Evolutionary conservation across 805 yeast species (phyloP), one percentile per base, ranked within the genome.

Genomic region (Pichia ethanolica): DNA sequence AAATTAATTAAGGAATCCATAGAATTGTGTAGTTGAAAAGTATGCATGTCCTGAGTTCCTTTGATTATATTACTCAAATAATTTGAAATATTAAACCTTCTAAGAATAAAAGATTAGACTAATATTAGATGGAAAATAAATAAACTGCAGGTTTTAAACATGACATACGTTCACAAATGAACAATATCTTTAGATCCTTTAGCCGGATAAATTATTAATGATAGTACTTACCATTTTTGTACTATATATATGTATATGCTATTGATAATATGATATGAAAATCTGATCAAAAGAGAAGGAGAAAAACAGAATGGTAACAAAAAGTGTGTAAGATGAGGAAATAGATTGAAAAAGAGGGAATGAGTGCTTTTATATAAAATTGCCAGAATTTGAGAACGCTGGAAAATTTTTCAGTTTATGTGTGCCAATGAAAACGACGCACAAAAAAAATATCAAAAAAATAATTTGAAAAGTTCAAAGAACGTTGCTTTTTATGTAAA

Each of bases 111-210:
- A 20, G 37, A 42, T 7, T 4, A 41, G 35, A 32, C 35, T 20
- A 42, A 28, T 39, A 39, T 39, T 30, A 39, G 28, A 33, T 39
- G 42, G 26, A 39, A 30, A 30, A 7, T 30, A 25, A 38, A 25
- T 6, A 32, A 47, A 42, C 40, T 30, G 42, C 40, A 47, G 49
- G 49, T 34, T 7, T 30, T 32, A 36, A 42, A 37, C 40, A 47
- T 28, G 44, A 13, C 26, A 43, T 37, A 35, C 45, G 32, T 25
- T 26, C 39, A 35, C 25, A 33, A 38, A 51, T 54, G 53, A 56
- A 55, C 60, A 56, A 60, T 30, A 63, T 57, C 62, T 59, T 60
- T 60, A 55, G 60, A 58, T 63, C 67, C 67, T 57, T 60, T 58
- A 63, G 67, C 67, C 59, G 14, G 48, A 26, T 32, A 39, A 35